Base-by-base conservation (phyloP, 2,329 filamentous ascomycete species). In the Cucurbitaria berberidis region DNA sequence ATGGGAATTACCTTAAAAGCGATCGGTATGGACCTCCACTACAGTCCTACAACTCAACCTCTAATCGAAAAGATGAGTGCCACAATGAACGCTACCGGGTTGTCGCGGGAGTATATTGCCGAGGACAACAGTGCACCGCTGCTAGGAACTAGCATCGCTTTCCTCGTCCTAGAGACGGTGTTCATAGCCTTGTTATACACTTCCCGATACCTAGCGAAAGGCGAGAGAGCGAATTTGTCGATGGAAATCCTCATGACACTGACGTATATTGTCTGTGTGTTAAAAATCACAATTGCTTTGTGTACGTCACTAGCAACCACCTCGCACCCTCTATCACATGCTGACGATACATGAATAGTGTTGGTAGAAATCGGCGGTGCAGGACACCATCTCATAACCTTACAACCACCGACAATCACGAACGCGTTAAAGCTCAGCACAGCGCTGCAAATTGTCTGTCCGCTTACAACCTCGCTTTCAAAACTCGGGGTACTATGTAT, bases 171-270 rank as follows among this genome's bases (percentile, higher is more conserved):
- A 30, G 63, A 66, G 36, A 62, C 57, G 10, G 22, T 56, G 11
- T 60, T 64, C 41, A 62, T 66, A 9, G 19, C 11, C 4, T 45
- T 64, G 9, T 43, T 66, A 5, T 64, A 54, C 18, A 26, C 34
- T 19, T 63, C 63, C 13, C 59, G 56, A 15, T 64, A 53, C 34
- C 30, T 60, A 7, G 35, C 36, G 13, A 42, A 48, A 22, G 52
- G 56, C 34, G 49, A 58, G 22, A 64, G 58, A 30, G 41, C 47
- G 10, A 60, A 59, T 21, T 24, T 29, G 39, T 51, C 24, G 34
- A 66, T 66, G 62, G 44, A 54, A 3, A 24, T 57, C 4, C 57
- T 66, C n/a, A 59, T 66, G 63, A 66, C 63, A 2, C 39, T 53
- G 21, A 57, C 45, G n/a, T 64, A 60, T 44, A 36, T 57, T 27